These are phyloP conservation scores for Eimeria maxima DNA, from an alignment of 169 alveolate species.

Conservation along the genomic window DNA sequence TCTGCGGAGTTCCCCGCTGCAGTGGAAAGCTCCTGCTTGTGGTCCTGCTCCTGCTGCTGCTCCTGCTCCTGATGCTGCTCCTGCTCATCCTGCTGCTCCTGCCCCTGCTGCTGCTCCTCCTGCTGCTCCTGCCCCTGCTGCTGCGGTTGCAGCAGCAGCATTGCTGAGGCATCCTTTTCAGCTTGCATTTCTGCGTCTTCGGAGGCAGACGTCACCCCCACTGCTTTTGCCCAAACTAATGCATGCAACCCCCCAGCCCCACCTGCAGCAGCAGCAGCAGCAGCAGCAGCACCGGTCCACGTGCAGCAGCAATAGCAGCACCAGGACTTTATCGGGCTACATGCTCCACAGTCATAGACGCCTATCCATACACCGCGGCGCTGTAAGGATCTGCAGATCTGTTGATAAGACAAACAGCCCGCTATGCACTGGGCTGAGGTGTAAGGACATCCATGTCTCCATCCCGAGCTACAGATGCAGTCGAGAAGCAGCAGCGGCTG, in stretches of 20 bases:
- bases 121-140: conserved; percentile 9
- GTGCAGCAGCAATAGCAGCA: too few species aligned
- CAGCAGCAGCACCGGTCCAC: conserved; percentile 21
- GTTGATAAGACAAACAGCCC: neutral
- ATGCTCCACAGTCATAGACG: neutral
- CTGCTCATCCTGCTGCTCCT: too few species aligned
- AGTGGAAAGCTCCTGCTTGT: neutral
- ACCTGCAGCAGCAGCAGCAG: neutral
- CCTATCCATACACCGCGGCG: neutral
- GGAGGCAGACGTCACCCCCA: neutral
- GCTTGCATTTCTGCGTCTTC: neutral
- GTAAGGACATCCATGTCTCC: neutral
- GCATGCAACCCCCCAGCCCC: neutral
- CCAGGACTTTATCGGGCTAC: neutral
- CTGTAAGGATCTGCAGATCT: neutral
- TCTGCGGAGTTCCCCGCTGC: neutral
- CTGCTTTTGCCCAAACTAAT: neutral
- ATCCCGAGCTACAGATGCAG: neutral
- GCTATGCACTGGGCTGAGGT: neutral
- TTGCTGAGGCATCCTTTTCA: neutral
- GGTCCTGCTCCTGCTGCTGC: conserved; percentile 14
- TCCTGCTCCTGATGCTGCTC: too few species aligned
- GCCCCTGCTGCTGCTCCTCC: too few species aligned
- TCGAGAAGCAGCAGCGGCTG: neutral
- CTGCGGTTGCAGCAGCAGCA: conserved; percentile 22